Evolutionary conservation across 345 rosid species (phyloP), one percentile per base, ranked within the genome.

Genomic region (Litchi chinensis): DNA sequence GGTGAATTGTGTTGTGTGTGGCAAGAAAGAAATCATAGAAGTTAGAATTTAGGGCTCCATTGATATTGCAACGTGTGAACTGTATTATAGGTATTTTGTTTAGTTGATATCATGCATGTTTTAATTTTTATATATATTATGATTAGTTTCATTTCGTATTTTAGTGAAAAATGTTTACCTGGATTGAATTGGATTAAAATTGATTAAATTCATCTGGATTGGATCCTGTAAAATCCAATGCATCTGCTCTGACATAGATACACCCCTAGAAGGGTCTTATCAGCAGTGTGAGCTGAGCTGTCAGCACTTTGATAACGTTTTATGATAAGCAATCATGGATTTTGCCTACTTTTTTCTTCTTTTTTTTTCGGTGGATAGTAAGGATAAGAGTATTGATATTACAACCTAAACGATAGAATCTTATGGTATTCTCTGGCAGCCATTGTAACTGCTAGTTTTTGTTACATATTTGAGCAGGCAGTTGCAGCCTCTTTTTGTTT

Each of bases 401-500:
- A 66, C 18, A 9, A 13, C 48, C 5, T 24, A 44, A 26, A 43
- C 52, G 4, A n/a, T 43, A 22, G 1, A 19, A 24, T 28, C 1
- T 28, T 46, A 18, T 28, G 39, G 24, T 2, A 3, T 48, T 26
- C 19, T 5, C 28, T 76, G 15, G 21, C 40, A 65, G 1, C 28
- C 22, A 37, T 13, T 22, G 2, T 66, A 67, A 76, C 18, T 65
- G 65, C 62, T 19, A 6, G n/a, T 57, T 8, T 59, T 21, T 75
- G 73, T 75, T 71, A 76, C 16, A 50, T 16, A 32, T 48, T 71
- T 81, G 80, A 82, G 76, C 91, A 96, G 99, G 97, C 93, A 0
- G 93, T 97, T 41, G 98, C 99, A 10, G 86, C 90, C 63, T 97
- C 98, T 6, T 93, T 97, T 82, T 91, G 97, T 86, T 97, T 97